Evolutionary conservation across 108 stramenopile genomes (phyloP), one percentile per base, ranked within the genome.

Genomic region (Skeletonema potamos): DNA sequence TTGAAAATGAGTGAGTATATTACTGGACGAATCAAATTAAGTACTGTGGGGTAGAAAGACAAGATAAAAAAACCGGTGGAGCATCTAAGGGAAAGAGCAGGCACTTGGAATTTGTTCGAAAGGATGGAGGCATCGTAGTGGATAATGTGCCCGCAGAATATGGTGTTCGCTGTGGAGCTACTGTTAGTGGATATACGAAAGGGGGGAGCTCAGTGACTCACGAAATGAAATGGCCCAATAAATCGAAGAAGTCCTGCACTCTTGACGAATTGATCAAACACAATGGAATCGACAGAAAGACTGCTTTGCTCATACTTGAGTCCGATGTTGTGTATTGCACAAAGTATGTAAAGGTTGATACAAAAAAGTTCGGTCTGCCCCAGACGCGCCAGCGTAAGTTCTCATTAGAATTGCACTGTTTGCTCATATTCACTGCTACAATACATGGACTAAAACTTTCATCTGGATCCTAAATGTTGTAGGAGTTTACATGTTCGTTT

Each of bases 341-440:
- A 2, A 83, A 84, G 44, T 62, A 65, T 6, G 20, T 72, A 34
- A 90, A 84, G 74, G 68, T 90, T 27, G 92, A 87, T 59, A 92
- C 92, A 8, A 92, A 92, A 57, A 64, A 74, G 1, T 92, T 86
- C 70, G 92, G 92, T 8, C 86, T 92, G 28, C 92, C 92, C 1
- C 92, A 92, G 62, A 92, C 92, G 9, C 72, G 92, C 48, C 54
- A 87, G 22, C 81, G 92, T 37, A 37, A 37, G 36, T 37, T 12
- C 2, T 37, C 36, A 10, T 12, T 30, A 12, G 8, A 37, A 11
- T 37, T 37, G 1, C 36, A 11, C 36, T 12, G 11, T 37, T 10
- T 10, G 2, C 36, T 37, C 36, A 37, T 12, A 37, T 37, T 12
- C 10, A 10, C 8, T 37, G 9, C 11, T 37, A 10, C 10, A 37